These are phyloP conservation scores for Dicorynia guianensis DNA, from an alignment of 306 rosid species.

Conservation along the genomic window DNA sequence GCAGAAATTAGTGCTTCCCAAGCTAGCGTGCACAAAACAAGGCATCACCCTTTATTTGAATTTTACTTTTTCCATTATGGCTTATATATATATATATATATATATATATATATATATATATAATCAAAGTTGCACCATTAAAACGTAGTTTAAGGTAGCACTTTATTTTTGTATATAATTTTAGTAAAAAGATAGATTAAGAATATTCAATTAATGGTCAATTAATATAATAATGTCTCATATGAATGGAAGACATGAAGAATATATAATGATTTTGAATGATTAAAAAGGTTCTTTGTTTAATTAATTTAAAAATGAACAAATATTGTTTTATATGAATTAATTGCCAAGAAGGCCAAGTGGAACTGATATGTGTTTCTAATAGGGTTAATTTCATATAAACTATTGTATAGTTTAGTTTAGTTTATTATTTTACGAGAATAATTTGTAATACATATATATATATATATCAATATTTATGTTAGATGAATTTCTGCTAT, in stretches of 20 bases:
- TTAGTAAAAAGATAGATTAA: slow-evolving; percentile 6
- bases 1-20: slow-evolving; percentile 48
- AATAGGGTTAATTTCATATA: neutral
- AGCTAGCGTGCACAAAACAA: slow-evolving; percentile 49
- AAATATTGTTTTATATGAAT: neutral
- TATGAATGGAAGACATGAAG: neutral
- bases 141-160: slow-evolving; percentile 38
- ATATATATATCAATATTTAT: too few relatives aligned
- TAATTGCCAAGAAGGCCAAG: neutral
- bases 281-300: too few relatives aligned
- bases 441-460: too few relatives aligned
- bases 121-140: slow-evolving; percentile 8
- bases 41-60: slow-evolving; percentile 19
- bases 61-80: neutral
- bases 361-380: neutral
- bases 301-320: neutral
- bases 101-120: slow-evolving; percentile 35
- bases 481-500: too few relatives aligned
- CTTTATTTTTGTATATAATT: slow-evolving; percentile 13
- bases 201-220: slow-evolving; percentile 41
- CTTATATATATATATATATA: slow-evolving; percentile 19
- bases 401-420: neutral
- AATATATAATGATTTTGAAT: neutral
- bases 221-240: slow-evolving; percentile 11
- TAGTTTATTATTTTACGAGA: too few relatives aligned